These are phyloP conservation scores for Penicillium cinerascens DNA, from an alignment of 495 filamentous ascomycete genomes.

Conservation along the genomic window DNA sequence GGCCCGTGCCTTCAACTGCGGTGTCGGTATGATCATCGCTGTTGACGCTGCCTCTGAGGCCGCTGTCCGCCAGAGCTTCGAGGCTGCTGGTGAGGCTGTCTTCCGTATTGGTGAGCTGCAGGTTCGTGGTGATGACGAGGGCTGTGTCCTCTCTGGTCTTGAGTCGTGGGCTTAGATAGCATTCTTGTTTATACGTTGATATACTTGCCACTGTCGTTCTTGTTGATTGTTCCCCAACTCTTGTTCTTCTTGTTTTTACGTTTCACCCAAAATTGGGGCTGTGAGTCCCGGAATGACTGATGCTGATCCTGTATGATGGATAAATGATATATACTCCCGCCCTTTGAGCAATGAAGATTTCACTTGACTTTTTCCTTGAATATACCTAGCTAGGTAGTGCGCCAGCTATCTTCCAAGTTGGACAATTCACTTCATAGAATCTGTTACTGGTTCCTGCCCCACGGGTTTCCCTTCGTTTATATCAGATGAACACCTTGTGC, in stretches of 20 bases:
- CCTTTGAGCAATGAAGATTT: constrained; percentile 11
- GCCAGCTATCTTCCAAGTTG: too few species aligned
- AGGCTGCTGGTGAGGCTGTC: constrained; percentile 70
- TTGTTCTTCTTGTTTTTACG: constrained; percentile 1
- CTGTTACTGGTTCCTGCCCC: neutral
- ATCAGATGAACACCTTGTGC: neutral
- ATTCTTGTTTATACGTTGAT: neutral
- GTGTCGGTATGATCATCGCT: constrained; percentile 87
- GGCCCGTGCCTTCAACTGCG: constrained; percentile 88
- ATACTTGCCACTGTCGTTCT: neutral
- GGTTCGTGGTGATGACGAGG: constrained; percentile 50
- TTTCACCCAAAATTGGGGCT: constrained; percentile 2
- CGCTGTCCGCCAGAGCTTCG: constrained; percentile 41
- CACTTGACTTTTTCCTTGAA: neutral
- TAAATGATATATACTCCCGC: constrained; percentile 25
- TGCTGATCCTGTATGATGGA: constrained; percentile 21
- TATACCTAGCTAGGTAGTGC: too few species aligned
- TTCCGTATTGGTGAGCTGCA: constrained; percentile 69
- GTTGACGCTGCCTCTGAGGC: constrained; percentile 45
- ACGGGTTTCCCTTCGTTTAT: neutral
- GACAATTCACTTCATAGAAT: neutral
- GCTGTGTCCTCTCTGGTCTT: constrained; percentile 66
- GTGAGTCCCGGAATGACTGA: constrained; percentile 19
- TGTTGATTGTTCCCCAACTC: neutral
- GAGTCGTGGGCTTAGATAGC: constrained; percentile 58